Evolutionary conservation across 2,329 filamentous ascomycete species (phyloP), one percentile per base, ranked within the genome.

Genomic region (Fusarium sp.): DNA sequence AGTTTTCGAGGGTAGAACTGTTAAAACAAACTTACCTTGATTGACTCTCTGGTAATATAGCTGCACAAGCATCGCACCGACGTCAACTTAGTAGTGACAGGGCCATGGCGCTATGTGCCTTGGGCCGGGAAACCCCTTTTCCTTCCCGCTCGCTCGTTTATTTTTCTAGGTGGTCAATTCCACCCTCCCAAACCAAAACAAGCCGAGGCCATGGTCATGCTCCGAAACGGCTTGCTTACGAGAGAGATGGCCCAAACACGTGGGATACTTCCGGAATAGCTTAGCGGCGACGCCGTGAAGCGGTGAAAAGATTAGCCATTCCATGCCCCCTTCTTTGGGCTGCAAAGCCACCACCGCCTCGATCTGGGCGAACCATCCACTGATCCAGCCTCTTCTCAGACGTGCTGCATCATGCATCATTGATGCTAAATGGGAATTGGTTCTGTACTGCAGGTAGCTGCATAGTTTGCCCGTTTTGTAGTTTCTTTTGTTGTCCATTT

Each of bases 211-310:
- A 58, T 58, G 58, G 58, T 34, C 56, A 58, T 48, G 56, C 43
- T 52, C 58, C 40, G 53, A 65, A 65, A 60, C 50, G 53, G 51
- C 45, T 43, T 63, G 53, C 58, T 69, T 53, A 64, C 46, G 50
- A 69, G 60, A 56, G 42, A 58, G 46, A 45, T 60, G 48, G 46
- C 42, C 51, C 46, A 70, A 70, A 71, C 69, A 71, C 69, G 69
- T 71, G 69, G 69, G 58, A 51, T 50, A 53, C 56, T 71, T 69
- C 68, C 68, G 65, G 59, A 70, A 71, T 29, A 58, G 69, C 58
- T 71, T 71, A 71, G 69, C 53, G 65, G 68, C 52, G 42, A 64
- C 58, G 51, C 66, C 42, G 44, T 58, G 24, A 49, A 63, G 66
- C 62, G 66, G 68, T 70, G 64, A 67, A 70, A 70, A 68, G 38